Conservation (phyloP, 2,329 filamentous ascomycete species). For the Phialophora expanda region DNA sequence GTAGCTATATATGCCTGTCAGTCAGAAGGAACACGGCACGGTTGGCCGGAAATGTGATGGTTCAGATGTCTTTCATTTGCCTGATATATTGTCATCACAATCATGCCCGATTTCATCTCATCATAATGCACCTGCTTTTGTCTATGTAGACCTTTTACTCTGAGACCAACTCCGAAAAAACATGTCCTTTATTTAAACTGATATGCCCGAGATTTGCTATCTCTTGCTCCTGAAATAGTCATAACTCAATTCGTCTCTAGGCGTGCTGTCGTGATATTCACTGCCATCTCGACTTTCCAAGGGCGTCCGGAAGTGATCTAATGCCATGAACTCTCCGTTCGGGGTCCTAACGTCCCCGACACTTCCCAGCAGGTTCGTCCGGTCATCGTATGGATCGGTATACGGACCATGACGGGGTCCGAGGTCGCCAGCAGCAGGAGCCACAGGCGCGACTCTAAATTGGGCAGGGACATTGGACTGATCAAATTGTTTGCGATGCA, state of each 20-base stretch:
- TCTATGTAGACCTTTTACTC: background rate
- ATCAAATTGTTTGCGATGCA: conserved; percentile 29
- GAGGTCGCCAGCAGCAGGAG: conserved; percentile 19
- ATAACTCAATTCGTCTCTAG: conserved; percentile 26
- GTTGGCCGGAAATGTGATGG: background rate
- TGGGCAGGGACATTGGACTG: conserved; percentile 29
- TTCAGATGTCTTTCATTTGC: background rate
- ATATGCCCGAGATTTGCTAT: conserved; percentile 1
- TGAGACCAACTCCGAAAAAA: background rate
- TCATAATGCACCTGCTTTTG: background rate
- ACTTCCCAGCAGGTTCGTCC: conserved; percentile 31
- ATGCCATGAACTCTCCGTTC: conserved; percentile 38
- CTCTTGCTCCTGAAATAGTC: conserved; percentile 32
- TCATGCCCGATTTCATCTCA: conserved; percentile 3
- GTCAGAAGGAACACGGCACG: background rate
- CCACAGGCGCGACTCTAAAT: conserved; percentile 17
- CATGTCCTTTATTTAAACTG: background rate
- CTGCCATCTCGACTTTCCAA: conserved; percentile 19
- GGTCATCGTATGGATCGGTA: conserved; percentile 36
- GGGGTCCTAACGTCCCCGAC: conserved; percentile 32
- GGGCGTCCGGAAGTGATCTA: conserved; percentile 33
- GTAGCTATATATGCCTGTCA: background rate
- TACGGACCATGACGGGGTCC: conserved; percentile 27
- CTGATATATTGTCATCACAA: background rate
- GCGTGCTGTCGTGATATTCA: conserved; percentile 15